These are phyloP conservation scores for Platismatia glauca DNA, from an alignment of 495 filamentous ascomycete species.

Conservation along the genomic window DNA sequence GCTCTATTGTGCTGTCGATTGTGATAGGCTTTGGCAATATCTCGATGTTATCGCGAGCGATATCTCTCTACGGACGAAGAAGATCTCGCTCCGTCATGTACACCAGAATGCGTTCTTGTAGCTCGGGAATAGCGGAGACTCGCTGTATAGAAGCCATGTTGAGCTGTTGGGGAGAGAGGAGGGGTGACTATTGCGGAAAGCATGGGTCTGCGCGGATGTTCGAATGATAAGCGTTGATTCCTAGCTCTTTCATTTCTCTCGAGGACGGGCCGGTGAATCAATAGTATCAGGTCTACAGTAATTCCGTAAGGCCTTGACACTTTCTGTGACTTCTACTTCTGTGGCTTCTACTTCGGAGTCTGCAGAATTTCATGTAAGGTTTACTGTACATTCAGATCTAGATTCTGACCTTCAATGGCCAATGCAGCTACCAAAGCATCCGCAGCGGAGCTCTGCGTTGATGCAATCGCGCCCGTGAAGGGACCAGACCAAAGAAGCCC, in stretches of 20 bases:
- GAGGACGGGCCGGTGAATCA: background rate
- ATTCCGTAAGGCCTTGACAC: background rate
- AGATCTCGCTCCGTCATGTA: background rate
- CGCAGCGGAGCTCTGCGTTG: conserved; percentile 58
- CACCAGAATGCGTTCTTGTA: background rate
- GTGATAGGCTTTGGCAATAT: too few species aligned
- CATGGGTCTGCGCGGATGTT: background rate
- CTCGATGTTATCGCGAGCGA: too few species aligned
- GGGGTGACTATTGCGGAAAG: too few species aligned
- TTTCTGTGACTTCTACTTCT: background rate
- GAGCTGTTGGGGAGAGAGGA: background rate
- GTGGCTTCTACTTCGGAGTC: too few species aligned
- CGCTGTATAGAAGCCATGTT: background rate
- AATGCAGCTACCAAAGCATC: conserved; percentile 60
- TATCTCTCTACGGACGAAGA: too few species aligned
- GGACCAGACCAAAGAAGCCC: conserved; percentile 46
- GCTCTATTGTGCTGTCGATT: too few species aligned
- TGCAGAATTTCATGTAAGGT: background rate
- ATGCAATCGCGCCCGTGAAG: conserved; percentile 37
- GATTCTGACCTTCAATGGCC: background rate
- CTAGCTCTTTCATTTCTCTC: background rate
- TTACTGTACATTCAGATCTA: background rate
- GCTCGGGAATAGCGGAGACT: background rate
- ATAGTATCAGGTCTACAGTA: background rate
- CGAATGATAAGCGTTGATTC: background rate